phyloP scores from a whole-genome alignment of 371 early-diverging fungal genomes.

The Actinomucor elegans region DNA sequence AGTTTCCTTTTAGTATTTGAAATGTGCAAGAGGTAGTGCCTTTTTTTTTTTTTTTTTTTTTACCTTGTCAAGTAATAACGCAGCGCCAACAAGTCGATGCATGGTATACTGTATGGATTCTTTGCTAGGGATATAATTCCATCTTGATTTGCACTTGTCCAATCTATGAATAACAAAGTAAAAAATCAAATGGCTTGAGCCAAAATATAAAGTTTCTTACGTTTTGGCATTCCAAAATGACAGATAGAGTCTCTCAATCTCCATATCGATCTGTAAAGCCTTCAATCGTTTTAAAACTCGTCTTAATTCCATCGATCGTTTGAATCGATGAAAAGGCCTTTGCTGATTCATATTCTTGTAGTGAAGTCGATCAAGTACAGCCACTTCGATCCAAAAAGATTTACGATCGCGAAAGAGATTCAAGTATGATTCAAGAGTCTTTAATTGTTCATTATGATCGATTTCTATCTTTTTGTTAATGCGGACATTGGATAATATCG shows the following conservation, averaged over 20 bases:
- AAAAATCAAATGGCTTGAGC: neutral
- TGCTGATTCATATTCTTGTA: conserved; percentile 43
- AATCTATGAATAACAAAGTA: conserved; percentile 4
- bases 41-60: neutral
- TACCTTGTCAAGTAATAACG: conserved; percentile 39
- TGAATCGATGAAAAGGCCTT: conserved; percentile 40
- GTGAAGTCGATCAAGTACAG: conserved; percentile 31
- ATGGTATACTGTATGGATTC: conserved; percentile 40
- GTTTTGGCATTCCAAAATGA: conserved; percentile 38
- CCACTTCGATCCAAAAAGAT: conserved; percentile 41
- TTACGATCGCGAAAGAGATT: conserved; percentile 21
- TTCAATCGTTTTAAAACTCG: conserved; percentile 38
- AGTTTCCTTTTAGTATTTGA: no score
- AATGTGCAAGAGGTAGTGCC: neutral
- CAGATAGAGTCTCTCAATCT: conserved; percentile 24
- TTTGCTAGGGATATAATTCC: conserved; percentile 35
- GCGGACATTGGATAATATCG: conserved; percentile 22
- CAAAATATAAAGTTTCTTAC: conserved; percentile 5
- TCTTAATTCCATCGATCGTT: conserved; percentile 24
- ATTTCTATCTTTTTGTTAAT: conserved; percentile 27
- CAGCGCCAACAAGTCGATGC: conserved; percentile 36
- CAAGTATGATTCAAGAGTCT: conserved; percentile 5
- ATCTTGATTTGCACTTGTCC: conserved; percentile 26
- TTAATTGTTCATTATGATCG: conserved; percentile 26
- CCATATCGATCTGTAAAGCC: conserved; percentile 21